Percentiles rank a stretch among this genome's conserved stretches.
These are phyloP conservation scores for Candida qinlingensis DNA, from an alignment of 805 yeast species.

Conservation along the genomic window DNA sequence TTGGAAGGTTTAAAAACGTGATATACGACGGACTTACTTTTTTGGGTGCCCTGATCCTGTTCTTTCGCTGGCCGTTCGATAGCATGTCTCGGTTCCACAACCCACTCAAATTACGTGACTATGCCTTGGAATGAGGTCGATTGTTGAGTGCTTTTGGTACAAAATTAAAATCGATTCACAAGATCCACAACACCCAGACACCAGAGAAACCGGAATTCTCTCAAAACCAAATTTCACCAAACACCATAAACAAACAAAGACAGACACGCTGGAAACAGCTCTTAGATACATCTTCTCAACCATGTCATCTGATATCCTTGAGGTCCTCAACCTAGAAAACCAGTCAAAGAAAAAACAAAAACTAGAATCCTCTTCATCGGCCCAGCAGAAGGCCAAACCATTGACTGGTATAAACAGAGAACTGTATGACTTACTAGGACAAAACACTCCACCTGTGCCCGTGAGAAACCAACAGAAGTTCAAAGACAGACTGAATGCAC, in stretches of 20 bases:
- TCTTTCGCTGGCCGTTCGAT: constrained; percentile 36
- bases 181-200: neutral
- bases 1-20: neutral
- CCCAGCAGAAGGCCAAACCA: constrained; percentile 21
- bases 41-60: constrained; percentile 65
- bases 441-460: constrained; percentile 82
- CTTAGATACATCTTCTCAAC: neutral
- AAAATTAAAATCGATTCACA: too few species aligned
- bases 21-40: constrained; percentile 25
- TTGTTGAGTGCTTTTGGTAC: too few species aligned
- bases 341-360: constrained; percentile 31
- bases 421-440: constrained; percentile 81
- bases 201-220: neutral
- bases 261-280: neutral
- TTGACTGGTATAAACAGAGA: constrained; percentile 81
- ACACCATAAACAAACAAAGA: constrained; percentile 1
- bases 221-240: neutral
- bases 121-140: neutral
- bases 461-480: constrained; percentile 47
- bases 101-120: neutral
- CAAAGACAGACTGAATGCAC: constrained; percentile 58
- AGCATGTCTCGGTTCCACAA: neutral
- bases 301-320: constrained; percentile 60
- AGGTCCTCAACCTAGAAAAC: constrained; percentile 62
- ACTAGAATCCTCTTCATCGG: neutral